A percentile compares a stretch with the other conserved stretches of the same genome.
Conservation (phyloP, 495 filamentous ascomycete genomes). For the Xylaria scruposa region DNA sequence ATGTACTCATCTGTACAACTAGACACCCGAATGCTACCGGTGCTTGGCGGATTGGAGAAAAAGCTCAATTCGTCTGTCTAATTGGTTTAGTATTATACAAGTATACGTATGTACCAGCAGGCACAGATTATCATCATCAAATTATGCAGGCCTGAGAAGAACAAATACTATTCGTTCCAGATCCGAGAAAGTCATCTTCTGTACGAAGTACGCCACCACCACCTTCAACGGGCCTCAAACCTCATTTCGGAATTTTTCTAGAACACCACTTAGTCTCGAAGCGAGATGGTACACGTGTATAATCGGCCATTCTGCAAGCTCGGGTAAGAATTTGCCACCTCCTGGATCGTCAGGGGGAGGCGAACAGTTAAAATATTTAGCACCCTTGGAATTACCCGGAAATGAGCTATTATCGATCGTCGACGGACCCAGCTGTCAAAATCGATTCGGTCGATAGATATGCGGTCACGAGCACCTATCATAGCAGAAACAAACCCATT, state of each 20-base stretch:
- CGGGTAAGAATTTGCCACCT: constrained; percentile 35
- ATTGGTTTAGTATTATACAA: background rate
- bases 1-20: background rate
- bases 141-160: background rate
- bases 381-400: background rate
- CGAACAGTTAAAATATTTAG: constrained; percentile 29
- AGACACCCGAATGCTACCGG: background rate
- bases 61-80: background rate
- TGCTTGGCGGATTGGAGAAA: background rate
- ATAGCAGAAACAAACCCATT: background rate
- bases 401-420: background rate
- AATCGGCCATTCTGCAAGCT: background rate
- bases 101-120: background rate
- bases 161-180: background rate
- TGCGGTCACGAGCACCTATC: background rate
- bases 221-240: background rate
- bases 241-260: constrained; percentile 25
- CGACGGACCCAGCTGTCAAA: background rate
- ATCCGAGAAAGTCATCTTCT: background rate
- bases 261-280: constrained; percentile 20
- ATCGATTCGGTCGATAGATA: background rate
- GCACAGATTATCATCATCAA: background rate
- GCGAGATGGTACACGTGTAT: constrained; percentile 6
- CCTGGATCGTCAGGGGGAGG: constrained; percentile 45
- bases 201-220: background rate